phyloP scores from a whole-genome alignment of 495 filamentous ascomycete species.

The Penicillium turbatum region DNA sequence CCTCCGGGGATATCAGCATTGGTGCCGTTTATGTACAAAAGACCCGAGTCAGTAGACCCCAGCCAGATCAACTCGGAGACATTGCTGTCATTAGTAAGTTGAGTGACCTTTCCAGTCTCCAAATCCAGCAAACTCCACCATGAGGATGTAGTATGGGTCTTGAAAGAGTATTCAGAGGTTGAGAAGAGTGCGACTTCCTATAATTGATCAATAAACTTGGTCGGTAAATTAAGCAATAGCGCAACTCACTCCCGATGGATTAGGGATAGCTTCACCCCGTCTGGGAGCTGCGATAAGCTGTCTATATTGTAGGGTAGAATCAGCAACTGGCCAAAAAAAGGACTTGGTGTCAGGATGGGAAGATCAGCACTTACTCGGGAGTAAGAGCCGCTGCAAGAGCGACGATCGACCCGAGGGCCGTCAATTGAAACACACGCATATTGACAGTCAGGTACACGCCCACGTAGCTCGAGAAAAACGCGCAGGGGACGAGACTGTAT shows the following conservation, averaged over 20 bases:
- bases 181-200: constrained; percentile 34
- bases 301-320: constrained; percentile 9
- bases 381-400: constrained; percentile 15
- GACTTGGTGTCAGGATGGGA: background rate
- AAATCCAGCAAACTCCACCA: constrained; percentile 40
- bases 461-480: constrained; percentile 5
- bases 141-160: constrained; percentile 29
- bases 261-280: constrained; percentile 33
- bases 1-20: constrained; percentile 41
- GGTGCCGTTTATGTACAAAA: constrained; percentile 47
- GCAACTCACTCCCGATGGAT: constrained; percentile 34
- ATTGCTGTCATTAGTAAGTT: constrained; percentile 39
- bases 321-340: background rate
- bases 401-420: constrained; percentile 14
- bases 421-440: constrained; percentile 19
- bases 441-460: constrained; percentile 5
- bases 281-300: constrained; percentile 35
- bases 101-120: constrained; percentile 31
- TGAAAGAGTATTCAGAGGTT: constrained; percentile 44
- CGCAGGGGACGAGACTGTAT: background rate
- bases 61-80: constrained; percentile 45
- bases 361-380: constrained; percentile 15
- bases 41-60: constrained; percentile 34
- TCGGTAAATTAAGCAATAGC: background rate
- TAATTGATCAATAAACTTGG: background rate